Evolutionary conservation across 768 basidiomycete species (phyloP), one percentile per base, ranked within the genome.

Genomic region (Termitomyces sp.): DNA sequence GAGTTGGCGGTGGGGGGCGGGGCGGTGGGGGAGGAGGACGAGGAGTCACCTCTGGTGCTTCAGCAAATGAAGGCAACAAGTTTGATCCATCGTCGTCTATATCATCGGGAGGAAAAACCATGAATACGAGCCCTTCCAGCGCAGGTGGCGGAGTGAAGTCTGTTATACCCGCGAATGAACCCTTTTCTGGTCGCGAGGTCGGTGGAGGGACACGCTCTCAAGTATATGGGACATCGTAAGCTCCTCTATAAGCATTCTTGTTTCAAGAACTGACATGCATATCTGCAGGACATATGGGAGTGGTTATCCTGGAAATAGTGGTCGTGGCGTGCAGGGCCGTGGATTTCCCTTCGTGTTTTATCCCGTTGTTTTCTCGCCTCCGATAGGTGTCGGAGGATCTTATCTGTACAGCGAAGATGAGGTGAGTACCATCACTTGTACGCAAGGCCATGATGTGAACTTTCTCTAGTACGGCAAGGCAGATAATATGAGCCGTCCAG

Each of bases 301-400:
- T 53, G 83, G 83, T 1, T 84, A 84, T 60, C 82, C 82, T 36
- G 79, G 77, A 0, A 45, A 69, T 5, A 43, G 60, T 14, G 70
- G 70, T 22, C 72, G 70, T 8, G 79, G 80, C 13, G 79, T 82
- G 18, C 46, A 58, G 1, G 75, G 73, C 0, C 70, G 76, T 1
- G 76, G 75, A 2, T 83, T 84, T 62, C 83, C 82, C 1, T 84
- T 82, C 43, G 73, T 72, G 61, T 85, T 77, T 68, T 85, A 82
- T 79, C 50, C 50, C 1, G 24, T 38, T 38, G 36, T 52, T 52
- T 52, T 52, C 18, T 26, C 51, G 36, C 24, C 51, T 52, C 36
- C 24, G n/a, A 52, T 52, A 52, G 36, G 51, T 28, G 36, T 9
- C 3, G 51, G 36, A n/a, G 36, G 3, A 26, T 52, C 22, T 4